Base-by-base conservation (phyloP, 1,139 yeast genomes). In the Suhomyces maxii region DNA sequence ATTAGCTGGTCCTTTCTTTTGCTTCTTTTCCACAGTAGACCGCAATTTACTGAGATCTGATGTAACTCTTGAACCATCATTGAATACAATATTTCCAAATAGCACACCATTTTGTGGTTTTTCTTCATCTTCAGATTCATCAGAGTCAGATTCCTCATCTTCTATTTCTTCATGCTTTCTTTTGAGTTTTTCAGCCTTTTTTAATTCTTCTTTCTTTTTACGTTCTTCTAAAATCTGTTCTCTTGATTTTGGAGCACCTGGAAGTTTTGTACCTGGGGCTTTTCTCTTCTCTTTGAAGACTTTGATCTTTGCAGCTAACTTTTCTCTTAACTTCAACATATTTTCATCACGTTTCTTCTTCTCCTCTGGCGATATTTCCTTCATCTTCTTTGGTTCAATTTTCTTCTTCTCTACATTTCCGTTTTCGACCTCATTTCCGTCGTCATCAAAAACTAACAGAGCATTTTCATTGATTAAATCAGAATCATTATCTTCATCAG, bases 261-360 rank as follows among this genome's bases (percentile, higher is more conserved):
- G 75, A 12, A 77, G 83, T 39, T 82, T 85, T 0, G 93, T 72
- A 1, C 98, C 98, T 1, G 95, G 95, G 0, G 98, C 99, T 60
- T 86, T 91, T 60, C 99, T 82, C 65, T 82, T 87, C 49, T 86
- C 93, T 55, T 84, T 82, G 67, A 93, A 64, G 28, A 68, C 73
- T 49, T 74, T 80, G 53, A 93, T 91, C 64, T 84, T 88, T 18
- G 79, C 79, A 32, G 93, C 84, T 44, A 93, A 76, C 63, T 86
- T 83, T 28, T 81, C 83, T 57, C 89, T 79, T 51, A 93, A 76
- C 53, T 80, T 85, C 7, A 77, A 77, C 47, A 89, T 71, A 44
- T 84, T 83, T 55, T 79, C 80, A 53, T 79, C 73, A 49, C 69
- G 79, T 52, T 73, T 75, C 49, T 67, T 65, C 50, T 76, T 68